Base-by-base conservation (phyloP, 305 asterid species). In the Rubia balearica region DNA sequence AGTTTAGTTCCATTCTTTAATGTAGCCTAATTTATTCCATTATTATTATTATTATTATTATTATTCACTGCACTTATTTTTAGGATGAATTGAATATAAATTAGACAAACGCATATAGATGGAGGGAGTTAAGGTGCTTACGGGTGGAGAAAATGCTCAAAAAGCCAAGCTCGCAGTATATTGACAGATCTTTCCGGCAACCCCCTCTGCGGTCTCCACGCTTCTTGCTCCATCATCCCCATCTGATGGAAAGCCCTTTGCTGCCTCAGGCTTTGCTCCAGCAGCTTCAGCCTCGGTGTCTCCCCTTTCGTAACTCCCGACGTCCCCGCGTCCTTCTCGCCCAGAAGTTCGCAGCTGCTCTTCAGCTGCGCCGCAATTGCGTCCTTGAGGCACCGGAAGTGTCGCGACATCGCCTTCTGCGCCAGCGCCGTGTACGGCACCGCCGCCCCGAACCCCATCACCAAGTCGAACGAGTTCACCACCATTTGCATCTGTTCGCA, bases 401-500 rank as follows among this genome's bases (percentile, higher is more conserved):
- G 99, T 8, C 96, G 85, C 0, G 99, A 94, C 99, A 94, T 94
- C 0, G 99, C 99, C 80, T 90, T 87, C 68, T 88, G 99, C 2
- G 99, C 99, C 0, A 91, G 76, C 2, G 87, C 81, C 0, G 99
- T 94, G 80, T 94, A 94, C 5, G 99, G 97, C 61, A 86, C 83
- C 24, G 99, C 96, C 27, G 97, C 88, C 2, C 99, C 98, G 73
- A 83, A 89, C 0, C 99, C 99, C 98, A 95, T 91, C 75, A 95
- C 93, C 80, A 88, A 73, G 83, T 95, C 99, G 75, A 94, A 94
- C 8, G 99, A 91, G 60, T 89, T 94, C 73, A 91, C 99, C 48
- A 94, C 97, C 95, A 89, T 91, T 70, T 94, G 98, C 98, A 94
- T 91, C 71, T 94, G 99, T 74, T 91, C 96, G 73, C 99, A 91